Evolutionary conservation across 1,284 basidiomycete species (phyloP).

Genomic region (Neonothopanus nambi): DNA sequence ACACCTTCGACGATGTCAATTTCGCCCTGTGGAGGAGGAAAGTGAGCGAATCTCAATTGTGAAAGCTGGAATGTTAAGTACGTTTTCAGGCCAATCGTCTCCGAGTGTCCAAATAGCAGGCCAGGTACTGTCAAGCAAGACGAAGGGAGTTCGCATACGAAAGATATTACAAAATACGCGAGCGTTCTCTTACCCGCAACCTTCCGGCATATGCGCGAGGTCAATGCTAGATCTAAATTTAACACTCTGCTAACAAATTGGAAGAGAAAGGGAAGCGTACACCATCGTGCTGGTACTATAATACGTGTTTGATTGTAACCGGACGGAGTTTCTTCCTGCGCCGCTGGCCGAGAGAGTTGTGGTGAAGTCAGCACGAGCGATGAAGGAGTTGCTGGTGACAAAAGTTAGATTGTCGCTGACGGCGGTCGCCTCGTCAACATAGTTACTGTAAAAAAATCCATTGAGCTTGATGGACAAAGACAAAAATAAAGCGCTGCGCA

Average conservation of each 20-base stretch:
- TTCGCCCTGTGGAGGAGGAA: slow-evolving; percentile 29
- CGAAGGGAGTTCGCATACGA: too few species aligned
- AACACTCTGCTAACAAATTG: not conserved
- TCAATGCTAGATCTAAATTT: slow-evolving; percentile 14
- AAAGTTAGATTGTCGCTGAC: slow-evolving; percentile 36
- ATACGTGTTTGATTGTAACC: slow-evolving; percentile 44
- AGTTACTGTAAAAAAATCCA: slow-evolving; percentile 23
- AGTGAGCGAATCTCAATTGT: not conserved
- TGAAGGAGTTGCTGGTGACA: slow-evolving; percentile 33
- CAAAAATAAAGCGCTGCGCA: slow-evolving; percentile 27
- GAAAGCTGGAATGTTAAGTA: not conserved
- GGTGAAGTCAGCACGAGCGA: slow-evolving; percentile 44
- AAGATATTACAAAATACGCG: not conserved
- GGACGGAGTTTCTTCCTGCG: slow-evolving; percentile 47
- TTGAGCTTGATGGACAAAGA: too few species aligned
- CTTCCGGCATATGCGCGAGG: slow-evolving; percentile 28
- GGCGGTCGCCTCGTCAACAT: slow-evolving; percentile 39
- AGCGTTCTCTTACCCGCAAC: slow-evolving; percentile 18
- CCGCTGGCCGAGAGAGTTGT: slow-evolving; percentile 43
- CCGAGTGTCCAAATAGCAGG: slow-evolving; percentile 42
- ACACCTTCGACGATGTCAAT: slow-evolving; percentile 55
- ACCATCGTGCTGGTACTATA: slow-evolving; percentile 44
- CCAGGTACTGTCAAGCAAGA: slow-evolving; percentile 47
- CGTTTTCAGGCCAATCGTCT: slow-evolving; percentile 1
- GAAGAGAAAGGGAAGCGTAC: slow-evolving; percentile 32